Base-by-base conservation (phyloP, 345 rosid genomes). In the Populus nigra region DNA sequence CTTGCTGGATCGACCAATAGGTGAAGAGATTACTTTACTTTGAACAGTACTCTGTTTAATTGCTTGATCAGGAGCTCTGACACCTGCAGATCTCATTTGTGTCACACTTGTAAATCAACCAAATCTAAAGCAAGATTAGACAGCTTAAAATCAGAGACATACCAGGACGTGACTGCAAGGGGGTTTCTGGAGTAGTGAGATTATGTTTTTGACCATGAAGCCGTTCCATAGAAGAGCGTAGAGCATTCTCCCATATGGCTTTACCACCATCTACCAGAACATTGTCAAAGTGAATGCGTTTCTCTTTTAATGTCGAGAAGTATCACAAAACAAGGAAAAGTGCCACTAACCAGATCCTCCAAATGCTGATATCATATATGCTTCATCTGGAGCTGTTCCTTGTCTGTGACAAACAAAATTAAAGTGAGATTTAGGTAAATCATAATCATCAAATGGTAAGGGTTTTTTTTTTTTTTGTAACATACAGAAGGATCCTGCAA, bases 291-390 rank as follows among this genome's bases (percentile, higher is more conserved):
- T 78, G 45, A 83, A 65, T 49, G 66, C 22, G 70, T 50, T 27
- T 47, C 66, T 50, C 20, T 39, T 8, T 71, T 49, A 76, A 43
- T 65, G 31, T 61, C 29, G 18, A 29, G 17, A 25, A 23, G 12
- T 2, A 38, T 13, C 17, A n/a, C 33, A 69, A 77, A 31, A 66
- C 79, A 78, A 4, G 66, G 47, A 43, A 38, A 69, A 76, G 61
- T 55, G 75, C 41, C 57, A 82, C 88, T 76, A 72, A 96, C 99
- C 98, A 73, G 83, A 84, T 73, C 99, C 98, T 70, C 97, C 99
- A 89, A 94, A 96, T 65, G 98, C 98, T 16, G 99, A 91, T 79
- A 90, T 86, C 99, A 96, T 96, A 85, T 90, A 91, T 62, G 95
- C 89, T 90, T 96, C 99, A 80, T 96, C 99, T 10, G 99, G 99